Evolutionary conservation across 2,329 filamentous ascomycete species (phyloP).

Genomic region (Plectosphaerella sp.): DNA sequence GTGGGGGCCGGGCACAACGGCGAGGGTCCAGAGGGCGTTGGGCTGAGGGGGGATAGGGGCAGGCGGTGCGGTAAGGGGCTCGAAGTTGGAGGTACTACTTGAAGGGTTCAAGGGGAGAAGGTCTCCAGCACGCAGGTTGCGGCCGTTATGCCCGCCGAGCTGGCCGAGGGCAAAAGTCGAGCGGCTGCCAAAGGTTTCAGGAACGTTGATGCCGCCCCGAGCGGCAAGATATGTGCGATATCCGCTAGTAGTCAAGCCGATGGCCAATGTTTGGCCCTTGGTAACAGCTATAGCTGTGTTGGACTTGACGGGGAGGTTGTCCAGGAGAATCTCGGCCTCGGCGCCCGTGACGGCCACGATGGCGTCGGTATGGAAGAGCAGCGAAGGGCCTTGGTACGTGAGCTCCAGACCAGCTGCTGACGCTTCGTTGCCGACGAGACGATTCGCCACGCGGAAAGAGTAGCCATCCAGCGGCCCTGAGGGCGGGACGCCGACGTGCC

Average conservation of each 20-base stretch:
- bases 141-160: constrained; percentile 27
- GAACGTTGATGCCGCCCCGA: constrained; percentile 27
- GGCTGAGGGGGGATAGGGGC: constrained; percentile 18
- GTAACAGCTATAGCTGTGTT: constrained; percentile 18
- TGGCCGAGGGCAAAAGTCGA: constrained; percentile 25
- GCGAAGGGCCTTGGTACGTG: constrained; percentile 24
- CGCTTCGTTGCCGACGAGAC: constrained; percentile 24
- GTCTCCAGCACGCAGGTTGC: constrained; percentile 23
- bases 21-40: constrained; percentile 22
- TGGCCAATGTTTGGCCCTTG: constrained; percentile 18
- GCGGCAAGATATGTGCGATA: constrained; percentile 28
- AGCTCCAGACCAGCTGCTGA: constrained; percentile 27
- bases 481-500: constrained; percentile 33
- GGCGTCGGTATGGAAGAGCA: constrained; percentile 26
- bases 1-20: constrained; percentile 33
- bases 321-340: constrained; percentile 16
- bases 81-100: background rate
- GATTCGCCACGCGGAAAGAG: constrained; percentile 28
- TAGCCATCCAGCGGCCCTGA: constrained; percentile 36
- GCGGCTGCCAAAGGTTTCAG: constrained; percentile 25
- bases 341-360: constrained; percentile 28
- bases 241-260: constrained; percentile 21
- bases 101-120: constrained; percentile 13
- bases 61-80: background rate
- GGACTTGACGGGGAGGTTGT: constrained; percentile 12